Conservation (phyloP, 78 protist species). For the Emiliania huxleyi region DNA sequence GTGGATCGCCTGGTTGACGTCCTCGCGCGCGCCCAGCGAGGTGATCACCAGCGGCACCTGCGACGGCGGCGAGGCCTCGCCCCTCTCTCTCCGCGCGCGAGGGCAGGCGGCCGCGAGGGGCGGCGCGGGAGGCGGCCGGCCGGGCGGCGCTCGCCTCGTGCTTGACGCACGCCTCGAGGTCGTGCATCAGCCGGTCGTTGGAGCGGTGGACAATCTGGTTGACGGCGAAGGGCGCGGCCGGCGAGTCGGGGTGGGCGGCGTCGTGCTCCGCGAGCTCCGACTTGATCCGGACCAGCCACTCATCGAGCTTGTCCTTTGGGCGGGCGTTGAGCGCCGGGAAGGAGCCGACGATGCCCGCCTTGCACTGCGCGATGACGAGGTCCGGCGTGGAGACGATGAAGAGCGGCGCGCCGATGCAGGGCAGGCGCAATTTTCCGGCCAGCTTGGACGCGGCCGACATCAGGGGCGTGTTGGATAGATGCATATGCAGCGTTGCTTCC, state of each 20-base stretch:
- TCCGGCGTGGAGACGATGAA: background rate
- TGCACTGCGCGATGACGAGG: slow-evolving; percentile 7
- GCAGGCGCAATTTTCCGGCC: background rate
- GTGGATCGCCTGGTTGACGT: background rate
- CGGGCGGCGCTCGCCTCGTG: too few species aligned
- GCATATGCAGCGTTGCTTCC: too few species aligned
- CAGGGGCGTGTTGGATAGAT: too few species aligned
- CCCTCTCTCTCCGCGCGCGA: too few species aligned
- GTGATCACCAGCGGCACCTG: background rate
- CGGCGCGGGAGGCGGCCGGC: too few species aligned
- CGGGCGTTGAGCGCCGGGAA: slow-evolving; percentile 10
- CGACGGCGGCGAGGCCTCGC: too few species aligned
- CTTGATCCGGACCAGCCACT: background rate
- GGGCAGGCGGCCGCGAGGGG: too few species aligned
- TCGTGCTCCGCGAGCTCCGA: background rate
- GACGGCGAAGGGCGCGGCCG: background rate
- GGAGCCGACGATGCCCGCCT: background rate
- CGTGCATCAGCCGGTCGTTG: background rate
- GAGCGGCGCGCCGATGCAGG: slow-evolving; percentile 6
- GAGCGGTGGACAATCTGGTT: background rate
- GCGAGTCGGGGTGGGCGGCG: background rate
- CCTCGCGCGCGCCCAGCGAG: background rate
- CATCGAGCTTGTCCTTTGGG: background rate
- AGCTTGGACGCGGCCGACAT: too few species aligned
- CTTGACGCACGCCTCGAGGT: background rate